Base-by-base conservation (phyloP, 2,329 filamentous ascomycete species). In the Pseudogymnoascus sp. region DNA sequence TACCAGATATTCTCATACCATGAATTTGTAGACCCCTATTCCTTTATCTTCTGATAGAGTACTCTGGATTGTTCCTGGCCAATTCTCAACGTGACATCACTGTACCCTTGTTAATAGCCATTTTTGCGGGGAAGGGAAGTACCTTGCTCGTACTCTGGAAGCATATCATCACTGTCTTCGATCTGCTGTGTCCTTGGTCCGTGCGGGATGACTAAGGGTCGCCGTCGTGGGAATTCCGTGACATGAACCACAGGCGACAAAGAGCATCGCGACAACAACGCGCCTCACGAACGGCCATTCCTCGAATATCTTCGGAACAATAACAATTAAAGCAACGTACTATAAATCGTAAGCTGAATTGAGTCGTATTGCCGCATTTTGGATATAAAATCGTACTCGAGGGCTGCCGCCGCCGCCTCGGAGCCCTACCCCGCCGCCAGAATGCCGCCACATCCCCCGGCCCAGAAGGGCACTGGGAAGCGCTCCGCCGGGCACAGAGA, bases 401-500 rank as follows among this genome's bases (percentile, higher is more conserved):
- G 47, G 29, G 26, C 47, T 15, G 47, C 26, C 39, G 39, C 13
- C 36, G 13, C 40, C 47, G 29, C 15, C 29, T 54, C 47, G 7
- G 11, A 59, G 11, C 57, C 17, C 11, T 10, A 58, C 17, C 57
- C 57, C 33, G 33, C 37, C 36, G 58, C 37, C 68, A 74, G 63
- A 61, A 87, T 87, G 84, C 81, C 84, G 71, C 81, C 82, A 29
- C 76, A 76, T 61, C 78, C 81, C 60, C 78, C 81, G 57, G 79
- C 81, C 66, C 82, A 85, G 70, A 84, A 85, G 69, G 84, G 84
- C 62, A 84, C 83, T 26, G 80, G 84, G 71, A 87, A 87, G 77
- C 90, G 90, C 75, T 79, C 78, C 62, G 79, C 79, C 58, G 77
- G 39, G n/a, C 31, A 79, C 64, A 80, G 80, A 67, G 81, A 81